These are phyloP conservation scores for Pseudoscleropodium purum DNA, from an alignment of 225 moss, liverwort and hornwort species.

Conservation along the genomic window DNA sequence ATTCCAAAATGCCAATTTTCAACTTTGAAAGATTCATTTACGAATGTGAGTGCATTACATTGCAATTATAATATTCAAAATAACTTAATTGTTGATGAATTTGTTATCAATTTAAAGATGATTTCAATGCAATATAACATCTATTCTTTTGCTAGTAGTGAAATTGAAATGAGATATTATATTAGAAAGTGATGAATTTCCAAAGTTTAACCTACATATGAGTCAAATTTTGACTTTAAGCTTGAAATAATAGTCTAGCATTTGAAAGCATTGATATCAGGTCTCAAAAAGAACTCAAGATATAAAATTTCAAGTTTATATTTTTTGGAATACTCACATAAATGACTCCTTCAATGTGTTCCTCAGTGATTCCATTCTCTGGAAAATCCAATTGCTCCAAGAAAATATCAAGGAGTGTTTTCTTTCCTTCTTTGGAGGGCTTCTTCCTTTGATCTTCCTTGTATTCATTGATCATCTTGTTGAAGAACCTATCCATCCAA, in stretches of 20 bases:
- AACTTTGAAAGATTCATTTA: not conserved
- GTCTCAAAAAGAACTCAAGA: not conserved
- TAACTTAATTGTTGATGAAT: not conserved
- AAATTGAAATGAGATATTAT: not conserved
- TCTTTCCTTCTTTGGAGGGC: not conserved
- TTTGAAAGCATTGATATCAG: not conserved
- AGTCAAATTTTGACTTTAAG: not conserved
- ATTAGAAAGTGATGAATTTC: too few species aligned
- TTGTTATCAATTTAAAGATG: not conserved
- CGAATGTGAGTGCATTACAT: not conserved
- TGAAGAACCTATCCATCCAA: not conserved
- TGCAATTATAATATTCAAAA: not conserved
- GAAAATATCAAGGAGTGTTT: not conserved
- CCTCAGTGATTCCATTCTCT: not conserved
- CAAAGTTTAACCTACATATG: not conserved
- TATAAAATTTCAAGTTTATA: not conserved
- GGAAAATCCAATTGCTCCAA: not conserved
- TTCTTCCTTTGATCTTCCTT: not conserved
- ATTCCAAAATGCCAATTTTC: not conserved
- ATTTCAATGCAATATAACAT: not conserved
- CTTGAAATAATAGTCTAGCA: too few species aligned
- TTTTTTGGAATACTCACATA: not conserved
- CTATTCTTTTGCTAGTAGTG: rapidly evolving
- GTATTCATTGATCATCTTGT: not conserved
- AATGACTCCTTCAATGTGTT: not conserved